A percentile compares a stretch with the other conserved stretches of the same genome.
These are phyloP conservation scores for Uronychia binucleata DNA, from an alignment of 73 alveolate species.

Conservation along the genomic window DNA sequence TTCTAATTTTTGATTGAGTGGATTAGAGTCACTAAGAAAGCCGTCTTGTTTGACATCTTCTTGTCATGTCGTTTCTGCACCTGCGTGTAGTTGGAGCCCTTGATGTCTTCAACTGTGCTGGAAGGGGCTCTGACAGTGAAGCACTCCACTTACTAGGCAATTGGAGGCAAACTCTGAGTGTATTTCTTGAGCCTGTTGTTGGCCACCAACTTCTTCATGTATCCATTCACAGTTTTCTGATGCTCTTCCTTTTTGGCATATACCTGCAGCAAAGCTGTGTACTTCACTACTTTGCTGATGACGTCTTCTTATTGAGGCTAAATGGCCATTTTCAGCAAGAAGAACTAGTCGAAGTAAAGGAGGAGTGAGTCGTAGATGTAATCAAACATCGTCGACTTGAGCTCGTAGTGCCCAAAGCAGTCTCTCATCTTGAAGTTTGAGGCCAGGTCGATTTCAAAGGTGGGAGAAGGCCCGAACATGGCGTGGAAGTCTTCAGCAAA, in stretches of 20 bases:
- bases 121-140: background rate
- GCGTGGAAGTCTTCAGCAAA: background rate
- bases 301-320: background rate
- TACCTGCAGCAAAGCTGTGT: background rate
- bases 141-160: too few species aligned
- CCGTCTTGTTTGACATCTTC: background rate
- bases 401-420: constrained; percentile 20
- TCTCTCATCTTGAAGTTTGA: constrained; percentile 25
- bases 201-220: background rate
- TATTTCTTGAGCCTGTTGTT: background rate
- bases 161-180: background rate
- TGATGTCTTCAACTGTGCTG: background rate
- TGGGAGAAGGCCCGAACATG: background rate
- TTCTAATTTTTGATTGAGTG: background rate
- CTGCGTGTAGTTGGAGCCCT: background rate
- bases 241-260: constrained; percentile 9
- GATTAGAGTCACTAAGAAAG: background rate
- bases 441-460: constrained; percentile 10
- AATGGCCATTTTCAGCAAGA: constrained; percentile 26
- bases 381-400: background rate
- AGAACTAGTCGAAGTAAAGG: constrained; percentile 23
- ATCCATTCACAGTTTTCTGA: background rate
- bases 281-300: constrained; percentile 1
- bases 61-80: too few species aligned
- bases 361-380: constrained; percentile 26